Evolutionary conservation across 371 early-diverging fungal species (phyloP), one percentile per base, ranked within the genome.

Genomic region (Ordospora pajunii): DNA sequence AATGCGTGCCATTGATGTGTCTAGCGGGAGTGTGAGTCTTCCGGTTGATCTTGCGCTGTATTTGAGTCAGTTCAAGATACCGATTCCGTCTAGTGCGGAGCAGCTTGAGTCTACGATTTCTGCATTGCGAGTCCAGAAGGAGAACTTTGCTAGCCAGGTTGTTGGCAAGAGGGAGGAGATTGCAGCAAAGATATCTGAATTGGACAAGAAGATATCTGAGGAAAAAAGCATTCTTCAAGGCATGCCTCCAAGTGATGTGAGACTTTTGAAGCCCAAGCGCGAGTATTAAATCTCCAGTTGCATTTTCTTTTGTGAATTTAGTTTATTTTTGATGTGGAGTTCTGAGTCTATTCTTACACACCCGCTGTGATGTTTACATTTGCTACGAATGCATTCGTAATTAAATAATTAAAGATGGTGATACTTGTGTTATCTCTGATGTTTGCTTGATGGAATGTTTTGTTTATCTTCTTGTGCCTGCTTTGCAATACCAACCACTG

Each of bases 231-330:
- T 65, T 23, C 32, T 76, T 9, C 27, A 9, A 48, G 64, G 21
- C 14, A 70, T 76, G 58, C 76, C 76, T 53, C 54, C 42, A 23
- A 70, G 53, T 45, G 71, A 70, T 44, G 37, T 70, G 22, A 70
- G 44, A 22, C 12, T 70, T n/a, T 25, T 45, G 22, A 70, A 70
- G 58, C 40, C 40, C 25, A 58, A 58, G 25, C 58, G 58, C 37
- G 58, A 58, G 27, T 58, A 58, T 48, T 48, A 48, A 48, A 48
- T 37, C 58, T 58, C 40, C 40, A 37, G 23, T 58, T 58, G 58
- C 40, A 53, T 58, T 58, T 58, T 58, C 17, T 19, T 27, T 7
- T 58, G 17, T 58, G 19, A 40, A 58, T 58, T 58, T 58, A 25
- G 12, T 58, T n/a, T 17, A 37, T 37, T 58, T 58, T 58, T 6